Percentiles rank a stretch among this genome's conserved stretches.
These are phyloP conservation scores for Dioszegia crocea DNA, from an alignment of 768 basidiomycete genomes.

Conservation along the genomic window DNA sequence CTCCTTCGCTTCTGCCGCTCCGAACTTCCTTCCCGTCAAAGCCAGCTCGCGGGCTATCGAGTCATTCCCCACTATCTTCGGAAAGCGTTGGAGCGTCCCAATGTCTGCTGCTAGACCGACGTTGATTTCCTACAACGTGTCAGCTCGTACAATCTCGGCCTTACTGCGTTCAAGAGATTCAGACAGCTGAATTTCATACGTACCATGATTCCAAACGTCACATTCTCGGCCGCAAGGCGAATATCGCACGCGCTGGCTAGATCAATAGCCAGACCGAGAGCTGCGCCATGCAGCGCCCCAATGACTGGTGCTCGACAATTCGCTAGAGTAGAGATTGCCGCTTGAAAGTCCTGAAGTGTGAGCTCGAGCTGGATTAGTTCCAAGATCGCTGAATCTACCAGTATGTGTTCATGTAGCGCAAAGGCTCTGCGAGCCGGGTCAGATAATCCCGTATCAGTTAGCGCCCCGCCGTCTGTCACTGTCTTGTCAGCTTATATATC, in stretches of 20 bases:
- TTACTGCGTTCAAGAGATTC: too few species aligned
- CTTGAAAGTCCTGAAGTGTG: conserved; percentile 59
- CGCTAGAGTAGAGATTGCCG: conserved; percentile 64
- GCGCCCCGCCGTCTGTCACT: neutral
- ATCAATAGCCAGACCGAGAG: conserved; percentile 74
- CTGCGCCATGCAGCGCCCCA: conserved; percentile 70
- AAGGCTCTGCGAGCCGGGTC: conserved; percentile 45
- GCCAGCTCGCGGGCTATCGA: conserved; percentile 71
- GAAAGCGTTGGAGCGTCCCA: conserved; percentile 75
- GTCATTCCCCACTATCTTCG: conserved; percentile 70
- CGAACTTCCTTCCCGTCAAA: conserved; percentile 69
- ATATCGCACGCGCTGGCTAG: conserved; percentile 73
- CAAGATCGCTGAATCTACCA: conserved; percentile 40
- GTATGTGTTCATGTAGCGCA: conserved; percentile 51
- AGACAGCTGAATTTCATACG: too few species aligned
- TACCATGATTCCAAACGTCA: conserved; percentile 70
- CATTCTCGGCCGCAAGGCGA: conserved; percentile 60
- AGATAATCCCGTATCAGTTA: conserved; percentile 17
- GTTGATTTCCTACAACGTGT: conserved; percentile 67
- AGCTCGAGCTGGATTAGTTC: too few species aligned
- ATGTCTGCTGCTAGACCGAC: conserved; percentile 83
- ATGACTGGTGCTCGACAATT: conserved; percentile 74
- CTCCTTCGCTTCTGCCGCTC: conserved; percentile 61
- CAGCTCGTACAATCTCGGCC: too few species aligned
- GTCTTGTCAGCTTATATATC: neutral